Percentiles rank a stretch among this genome's conserved stretches.
These are phyloP conservation scores for Fagopyrum homotropicum DNA, from an alignment of 148 eudicot species.

Conservation along the genomic window DNA sequence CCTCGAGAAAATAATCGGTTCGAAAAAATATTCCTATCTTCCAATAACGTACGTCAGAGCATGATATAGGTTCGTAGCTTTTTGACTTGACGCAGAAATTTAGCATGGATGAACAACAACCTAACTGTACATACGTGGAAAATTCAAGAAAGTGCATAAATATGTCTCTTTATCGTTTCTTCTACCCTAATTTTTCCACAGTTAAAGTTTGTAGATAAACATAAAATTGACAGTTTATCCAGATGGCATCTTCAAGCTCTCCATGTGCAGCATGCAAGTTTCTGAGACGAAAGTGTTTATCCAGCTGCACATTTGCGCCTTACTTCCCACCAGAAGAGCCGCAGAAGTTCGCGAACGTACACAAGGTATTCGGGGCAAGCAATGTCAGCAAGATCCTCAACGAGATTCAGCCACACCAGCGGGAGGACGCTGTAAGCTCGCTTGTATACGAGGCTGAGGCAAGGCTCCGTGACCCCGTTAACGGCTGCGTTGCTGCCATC, in stretches of 20 bases:
- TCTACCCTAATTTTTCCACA: too few relatives aligned
- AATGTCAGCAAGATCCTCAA: conserved; percentile 72
- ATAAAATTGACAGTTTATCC: too few relatives aligned
- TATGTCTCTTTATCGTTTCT: too few relatives aligned
- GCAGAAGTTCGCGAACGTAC: conserved; percentile 73
- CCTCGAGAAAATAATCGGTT: too few relatives aligned
- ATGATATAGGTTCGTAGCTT: too few relatives aligned
- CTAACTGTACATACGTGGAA: too few relatives aligned
- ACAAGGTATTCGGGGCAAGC: conserved; percentile 85
- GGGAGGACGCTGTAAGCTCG: conserved; percentile 83
- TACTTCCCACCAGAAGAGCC: conserved; percentile 91
- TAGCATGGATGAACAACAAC: too few relatives aligned
- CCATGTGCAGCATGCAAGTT: conserved; percentile 96
- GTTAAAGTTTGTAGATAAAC: too few relatives aligned
- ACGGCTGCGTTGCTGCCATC: conserved; percentile 84
- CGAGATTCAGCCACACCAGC: conserved; percentile 68
- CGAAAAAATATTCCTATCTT: too few relatives aligned
- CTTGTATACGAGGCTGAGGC: conserved; percentile 85
- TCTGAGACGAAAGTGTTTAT: conserved; percentile 74
- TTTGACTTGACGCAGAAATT: too few relatives aligned
- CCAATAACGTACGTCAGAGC: too few relatives aligned
- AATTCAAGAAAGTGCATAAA: too few relatives aligned
- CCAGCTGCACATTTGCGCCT: conserved; percentile 71
- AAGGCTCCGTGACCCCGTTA: conserved; percentile 60
- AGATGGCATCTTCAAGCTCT: conserved; percentile 50